A percentile compares a stretch with the other conserved stretches of the same genome.
These are phyloP conservation scores for Magnolia kwangsiensis DNA, from an alignment of 164 flowering plant species.

Conservation along the genomic window DNA sequence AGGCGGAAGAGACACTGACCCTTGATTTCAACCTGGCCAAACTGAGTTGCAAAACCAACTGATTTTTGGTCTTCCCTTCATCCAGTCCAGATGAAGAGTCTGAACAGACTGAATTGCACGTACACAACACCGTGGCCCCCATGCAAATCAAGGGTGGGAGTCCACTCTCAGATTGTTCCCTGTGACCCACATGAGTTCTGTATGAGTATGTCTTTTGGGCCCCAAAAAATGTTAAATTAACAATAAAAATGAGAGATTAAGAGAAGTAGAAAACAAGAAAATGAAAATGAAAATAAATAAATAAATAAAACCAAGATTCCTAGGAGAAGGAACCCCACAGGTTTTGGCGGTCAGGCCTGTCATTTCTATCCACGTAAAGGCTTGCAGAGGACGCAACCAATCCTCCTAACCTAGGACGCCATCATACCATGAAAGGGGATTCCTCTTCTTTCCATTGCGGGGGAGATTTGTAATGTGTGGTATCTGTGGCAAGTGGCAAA, in stretches of 20 bases:
- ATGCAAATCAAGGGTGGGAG: no score
- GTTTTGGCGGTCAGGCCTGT: conserved; percentile 24
- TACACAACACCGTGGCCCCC: no score
- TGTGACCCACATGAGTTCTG: no score
- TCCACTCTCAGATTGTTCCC: no score
- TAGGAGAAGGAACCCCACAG: conserved; percentile 6
- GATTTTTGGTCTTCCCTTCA: no score
- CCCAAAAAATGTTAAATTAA: background rate
- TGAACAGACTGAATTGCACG: no score
- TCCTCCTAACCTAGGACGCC: conserved; percentile 25
- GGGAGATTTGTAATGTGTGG: conserved; percentile 15
- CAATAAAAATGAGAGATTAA: background rate
- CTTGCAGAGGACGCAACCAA: conserved; percentile 42
- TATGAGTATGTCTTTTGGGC: no score
- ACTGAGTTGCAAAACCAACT: no score
- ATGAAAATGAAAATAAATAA: background rate
- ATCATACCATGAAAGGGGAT: conserved; percentile 21
- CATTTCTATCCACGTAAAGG: conserved; percentile 23
- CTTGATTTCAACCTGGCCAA: no score
- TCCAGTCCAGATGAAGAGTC: no score
- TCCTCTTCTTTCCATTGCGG: conserved; percentile 18
- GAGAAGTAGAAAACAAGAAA: background rate
- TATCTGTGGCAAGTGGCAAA: conserved; percentile 20
- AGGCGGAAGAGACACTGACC: no score
- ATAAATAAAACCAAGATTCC: conserved; percentile 8